Evolutionary conservation across 2,329 filamentous ascomycete genomes (phyloP), one percentile per base, ranked within the genome.

Genomic region (Helotiales sp.): DNA sequence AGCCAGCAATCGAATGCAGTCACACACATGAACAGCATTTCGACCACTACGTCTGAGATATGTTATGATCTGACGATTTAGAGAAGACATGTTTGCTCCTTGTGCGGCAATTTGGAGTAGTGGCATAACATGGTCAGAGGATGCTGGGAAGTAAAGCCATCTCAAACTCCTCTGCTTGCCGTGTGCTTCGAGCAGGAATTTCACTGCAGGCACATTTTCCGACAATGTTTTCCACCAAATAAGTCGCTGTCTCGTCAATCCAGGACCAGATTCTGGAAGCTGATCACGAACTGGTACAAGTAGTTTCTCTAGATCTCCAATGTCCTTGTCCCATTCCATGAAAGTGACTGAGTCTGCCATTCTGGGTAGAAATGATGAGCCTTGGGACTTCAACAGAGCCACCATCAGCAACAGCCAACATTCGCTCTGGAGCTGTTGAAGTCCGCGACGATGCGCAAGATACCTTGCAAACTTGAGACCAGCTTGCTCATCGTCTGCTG

Each of bases 101-200:
- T 34, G 3, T n/a, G 31, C 22, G 19, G 47, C 47, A 12, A 34
- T 19, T 36, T 19, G 47, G 36, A 50, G 47, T 5, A 50, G 47
- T 22, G 27, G 47, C n/a, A 36, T 50, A 8, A 50, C 30, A 36
- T 50, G 47, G 24, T 50, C 47, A 13, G 25, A 15, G 15, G 48
- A 15, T 9, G 19, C 17, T 27, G 38, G 51, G 27, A 54, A 54
- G n/a, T 54, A 54, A 17, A 54, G 29, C 52, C 52, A 54, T 44
- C 19, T 24, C 22, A 54, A 34, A 52, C 25, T 52, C n/a, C 49
- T 42, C 12, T 42, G 19, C n/a, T 38, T 24, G 13, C 49, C 49
- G 8, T 52, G 31, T 25, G 29, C 42, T 30, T 54, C 19, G 25
- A 46, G 12, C 17, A 54, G 13, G 25, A 46, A 46, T 29, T 34